Percentiles rank a stretch among this genome's conserved stretches.
Conservation (phyloP, 2,329 filamentous ascomycete species). For the Apiospora koreana region DNA sequence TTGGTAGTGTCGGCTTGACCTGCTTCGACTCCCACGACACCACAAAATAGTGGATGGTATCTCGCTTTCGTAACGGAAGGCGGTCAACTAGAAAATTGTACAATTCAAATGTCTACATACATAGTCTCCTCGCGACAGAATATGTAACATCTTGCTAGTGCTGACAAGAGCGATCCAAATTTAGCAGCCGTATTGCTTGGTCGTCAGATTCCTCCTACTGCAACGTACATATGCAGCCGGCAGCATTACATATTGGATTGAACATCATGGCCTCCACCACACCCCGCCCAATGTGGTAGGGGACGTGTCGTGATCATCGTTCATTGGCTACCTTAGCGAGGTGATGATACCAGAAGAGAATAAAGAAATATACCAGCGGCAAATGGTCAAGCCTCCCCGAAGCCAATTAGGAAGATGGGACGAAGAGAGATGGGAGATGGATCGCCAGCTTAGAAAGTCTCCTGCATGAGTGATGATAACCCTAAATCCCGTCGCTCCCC, state of each 20-base stretch:
- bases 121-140: neutral
- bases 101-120: neutral
- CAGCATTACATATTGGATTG: conserved; percentile 2
- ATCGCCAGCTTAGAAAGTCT: neutral
- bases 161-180: neutral
- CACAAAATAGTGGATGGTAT: neutral
- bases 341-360: neutral
- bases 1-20: neutral
- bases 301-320: neutral
- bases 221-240: neutral
- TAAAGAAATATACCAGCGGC: neutral
- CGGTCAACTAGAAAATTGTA: neutral
- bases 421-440: neutral
- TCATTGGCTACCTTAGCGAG: neutral
- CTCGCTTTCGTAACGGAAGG: neutral
- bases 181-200: neutral
- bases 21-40: neutral
- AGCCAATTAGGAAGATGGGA: neutral
- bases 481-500: neutral
- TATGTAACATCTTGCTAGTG: neutral
- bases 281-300: neutral
- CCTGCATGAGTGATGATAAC: neutral
- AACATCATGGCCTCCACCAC: neutral
- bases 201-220: neutral
- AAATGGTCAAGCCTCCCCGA: neutral